phyloP scores from a whole-genome alignment of 257 asterid species.

The Capsicum pubescens region DNA sequence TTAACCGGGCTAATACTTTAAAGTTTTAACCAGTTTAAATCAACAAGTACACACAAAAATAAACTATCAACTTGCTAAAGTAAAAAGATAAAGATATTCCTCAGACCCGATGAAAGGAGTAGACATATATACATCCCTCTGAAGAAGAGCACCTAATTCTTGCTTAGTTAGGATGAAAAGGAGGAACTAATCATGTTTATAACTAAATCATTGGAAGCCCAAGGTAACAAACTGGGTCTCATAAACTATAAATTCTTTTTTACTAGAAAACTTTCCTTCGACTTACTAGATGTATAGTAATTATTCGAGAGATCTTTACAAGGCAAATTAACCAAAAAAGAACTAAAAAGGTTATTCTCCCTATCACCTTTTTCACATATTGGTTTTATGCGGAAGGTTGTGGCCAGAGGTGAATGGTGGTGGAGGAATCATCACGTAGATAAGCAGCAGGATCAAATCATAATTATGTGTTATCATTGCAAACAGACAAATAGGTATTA shows the following conservation, averaged over 20 bases:
- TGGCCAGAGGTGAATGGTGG: background rate
- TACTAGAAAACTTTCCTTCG: background rate
- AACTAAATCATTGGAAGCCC: background rate
- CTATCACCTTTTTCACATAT: background rate
- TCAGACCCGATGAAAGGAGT: background rate
- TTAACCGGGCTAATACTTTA: background rate
- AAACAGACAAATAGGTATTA: slow-evolving; percentile 16
- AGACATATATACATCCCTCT: background rate
- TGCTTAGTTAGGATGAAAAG: background rate
- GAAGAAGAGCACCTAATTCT: background rate
- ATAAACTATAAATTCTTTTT: background rate
- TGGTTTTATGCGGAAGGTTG: background rate
- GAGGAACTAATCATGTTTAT: background rate
- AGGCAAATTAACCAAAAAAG: background rate
- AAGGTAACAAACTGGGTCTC: background rate
- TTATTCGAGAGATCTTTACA: background rate
- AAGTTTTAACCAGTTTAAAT: background rate
- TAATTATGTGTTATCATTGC: slow-evolving; percentile 29
- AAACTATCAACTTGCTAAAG: background rate
- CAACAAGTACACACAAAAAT: background rate
- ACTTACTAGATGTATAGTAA: background rate
- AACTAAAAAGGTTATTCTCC: background rate
- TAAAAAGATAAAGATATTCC: background rate
- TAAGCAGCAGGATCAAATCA: slow-evolving; percentile 15
- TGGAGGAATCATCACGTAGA: background rate